phyloP scores from a whole-genome alignment of 2,329 filamentous ascomycete species.

The Escovopsis sp. region DNA sequence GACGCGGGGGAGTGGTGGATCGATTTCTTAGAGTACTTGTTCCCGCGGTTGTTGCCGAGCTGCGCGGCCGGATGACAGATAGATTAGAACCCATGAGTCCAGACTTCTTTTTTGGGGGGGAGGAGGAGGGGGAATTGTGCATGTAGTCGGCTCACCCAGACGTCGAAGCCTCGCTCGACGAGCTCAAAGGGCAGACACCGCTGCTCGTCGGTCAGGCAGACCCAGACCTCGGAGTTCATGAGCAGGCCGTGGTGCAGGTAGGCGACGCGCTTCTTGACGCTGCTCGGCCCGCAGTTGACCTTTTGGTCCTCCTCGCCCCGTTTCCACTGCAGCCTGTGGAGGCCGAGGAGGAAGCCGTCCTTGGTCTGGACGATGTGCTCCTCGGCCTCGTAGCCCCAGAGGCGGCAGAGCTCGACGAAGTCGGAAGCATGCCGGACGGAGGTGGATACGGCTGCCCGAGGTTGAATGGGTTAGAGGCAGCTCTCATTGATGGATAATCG shows the following conservation, averaged over 20 bases:
- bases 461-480: neutral
- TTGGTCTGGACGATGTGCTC: slow-evolving; percentile 92
- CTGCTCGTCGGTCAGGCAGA: slow-evolving; percentile 75
- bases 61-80: slow-evolving; percentile 14
- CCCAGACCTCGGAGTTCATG: slow-evolving; percentile 99
- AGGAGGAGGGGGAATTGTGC: no score
- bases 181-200: slow-evolving; percentile 78
- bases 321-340: slow-evolving; percentile 75
- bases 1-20: slow-evolving; percentile 61
- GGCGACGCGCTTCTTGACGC: slow-evolving; percentile 67
- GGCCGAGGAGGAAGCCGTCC: slow-evolving; percentile 82
- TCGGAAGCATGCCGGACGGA: slow-evolving; percentile 76
- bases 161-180: slow-evolving; percentile 84
- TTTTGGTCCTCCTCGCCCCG: slow-evolving; percentile 66
- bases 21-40: slow-evolving; percentile 98
- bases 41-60: slow-evolving; percentile 94
- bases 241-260: slow-evolving; percentile 92
- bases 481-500: slow-evolving; percentile 34
- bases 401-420: slow-evolving; percentile 82
- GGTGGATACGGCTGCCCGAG: slow-evolving; percentile 44
- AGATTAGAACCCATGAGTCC: neutral
- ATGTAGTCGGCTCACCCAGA: slow-evolving; percentile 50
- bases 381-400: slow-evolving; percentile 86
- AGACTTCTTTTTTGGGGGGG: slow-evolving; percentile 9
- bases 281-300: slow-evolving; percentile 58